Evolutionary conservation across 305 asterid species (phyloP), one percentile per base, ranked within the genome.

Genomic region (Rubia balearica): DNA sequence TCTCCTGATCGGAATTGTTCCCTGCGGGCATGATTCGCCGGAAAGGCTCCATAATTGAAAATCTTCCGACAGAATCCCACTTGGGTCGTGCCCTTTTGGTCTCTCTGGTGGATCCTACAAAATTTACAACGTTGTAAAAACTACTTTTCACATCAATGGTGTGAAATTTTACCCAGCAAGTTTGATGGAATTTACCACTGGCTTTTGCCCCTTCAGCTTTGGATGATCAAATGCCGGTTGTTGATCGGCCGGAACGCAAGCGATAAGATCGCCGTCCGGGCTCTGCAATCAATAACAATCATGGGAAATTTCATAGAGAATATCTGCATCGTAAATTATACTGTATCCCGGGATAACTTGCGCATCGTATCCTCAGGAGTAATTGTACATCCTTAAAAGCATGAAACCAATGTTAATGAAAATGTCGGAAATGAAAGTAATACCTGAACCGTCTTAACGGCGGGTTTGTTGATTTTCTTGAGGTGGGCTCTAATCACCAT

Each of bases 151-250:
- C 24, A 40, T 16, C 24, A 56, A 56, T 0, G 46, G 56, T 17
- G 22, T 24, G 36, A 65, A 42, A 1, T n/a, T 8, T 10, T 6
- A 8, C 3, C 5, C 22, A 21, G 36, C 19, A 57, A 40, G 13
- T 33, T 22, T 12, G 64, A 42, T 30, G 42, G 8, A 36, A 63
- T 1, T 30, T 75, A 91, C 97, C 96, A 85, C 38, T 76, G 96
- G 97, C 65, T 73, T 84, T 71, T 90, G 92, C 53, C 95, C 97
- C 71, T 74, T 84, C 33, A 92, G 73, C 33, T 61, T 57, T 67
- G 96, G 97, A 63, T 92, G 95, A 82, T 92, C 98, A 65, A 92
- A 90, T 74, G 98, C 96, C 70, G 94, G 95, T 72, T 92, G 98
- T 55, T 85, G 86, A 79, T 90, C 93, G 70, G 95, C 77, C 73